These are phyloP conservation scores for Oenanthe sinensis DNA, from an alignment of 129 eudicot genomes.

Conservation along the genomic window DNA sequence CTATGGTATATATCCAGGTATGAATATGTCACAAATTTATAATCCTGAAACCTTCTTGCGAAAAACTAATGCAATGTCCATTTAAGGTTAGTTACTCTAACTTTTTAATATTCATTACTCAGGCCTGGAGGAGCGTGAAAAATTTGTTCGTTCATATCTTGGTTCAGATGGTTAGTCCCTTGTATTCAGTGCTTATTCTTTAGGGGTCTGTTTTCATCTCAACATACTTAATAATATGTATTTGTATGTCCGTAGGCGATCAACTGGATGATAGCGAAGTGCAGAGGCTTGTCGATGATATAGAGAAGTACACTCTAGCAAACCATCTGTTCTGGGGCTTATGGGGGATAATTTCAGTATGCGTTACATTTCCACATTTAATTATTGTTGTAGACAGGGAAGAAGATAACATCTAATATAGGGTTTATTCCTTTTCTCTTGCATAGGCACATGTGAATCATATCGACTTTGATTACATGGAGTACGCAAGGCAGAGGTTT, in stretches of 20 bases:
- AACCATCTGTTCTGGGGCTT: constrained; percentile 90
- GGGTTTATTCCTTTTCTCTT: neutral
- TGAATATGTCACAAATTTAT: neutral
- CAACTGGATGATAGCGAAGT: constrained; percentile 40
- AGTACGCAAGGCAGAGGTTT: constrained; percentile 58
- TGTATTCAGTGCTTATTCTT: neutral
- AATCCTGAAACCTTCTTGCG: neutral
- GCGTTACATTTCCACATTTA: constrained; percentile 1
- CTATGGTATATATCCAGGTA: constrained; percentile 65
- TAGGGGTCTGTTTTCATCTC: neutral
- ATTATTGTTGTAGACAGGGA: neutral
- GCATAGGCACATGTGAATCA: constrained; percentile 44
- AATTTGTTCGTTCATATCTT: constrained; percentile 57
- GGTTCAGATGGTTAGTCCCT: constrained; percentile 51
- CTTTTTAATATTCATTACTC: neutral
- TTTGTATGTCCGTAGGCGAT: constrained; percentile 28
- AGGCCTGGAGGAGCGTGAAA: constrained; percentile 67
- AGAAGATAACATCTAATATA: neutral
- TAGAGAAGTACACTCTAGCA: constrained; percentile 75
- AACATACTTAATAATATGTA: neutral
- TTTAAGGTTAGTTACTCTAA: neutral
- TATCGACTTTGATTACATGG: constrained; percentile 56
- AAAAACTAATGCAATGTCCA: neutral
- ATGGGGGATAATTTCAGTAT: constrained; percentile 89
- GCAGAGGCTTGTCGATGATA: constrained; percentile 37